Conservation (phyloP, 495 filamentous ascomycete genomes). For the Tuber melanosporum region DNA sequence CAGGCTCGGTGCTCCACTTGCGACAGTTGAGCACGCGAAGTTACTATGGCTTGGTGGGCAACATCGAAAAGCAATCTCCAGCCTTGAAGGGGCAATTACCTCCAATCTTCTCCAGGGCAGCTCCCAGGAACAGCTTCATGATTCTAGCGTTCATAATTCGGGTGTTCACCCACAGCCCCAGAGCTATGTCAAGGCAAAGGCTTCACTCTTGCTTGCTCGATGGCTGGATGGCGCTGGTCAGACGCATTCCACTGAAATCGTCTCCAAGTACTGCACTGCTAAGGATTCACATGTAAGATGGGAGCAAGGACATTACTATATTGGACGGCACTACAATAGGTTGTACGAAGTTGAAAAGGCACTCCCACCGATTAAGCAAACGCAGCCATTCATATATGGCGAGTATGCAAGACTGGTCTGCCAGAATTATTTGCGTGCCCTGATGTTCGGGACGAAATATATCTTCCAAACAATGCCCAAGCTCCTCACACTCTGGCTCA, state of each 20-base stretch:
- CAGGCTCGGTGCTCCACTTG: constrained; percentile 70
- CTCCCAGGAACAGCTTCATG: constrained; percentile 11
- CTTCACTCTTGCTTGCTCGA: constrained; percentile 64
- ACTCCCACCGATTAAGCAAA: constrained; percentile 60
- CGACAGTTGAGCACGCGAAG: constrained; percentile 85
- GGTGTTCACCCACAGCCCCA: constrained; percentile 2
- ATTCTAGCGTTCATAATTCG: constrained; percentile 14
- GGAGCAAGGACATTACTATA: constrained; percentile 96
- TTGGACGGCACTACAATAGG: constrained; percentile 97
- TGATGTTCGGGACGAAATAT: constrained; percentile 85
- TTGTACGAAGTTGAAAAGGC: constrained; percentile 80
- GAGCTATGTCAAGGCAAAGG: constrained; percentile 40
- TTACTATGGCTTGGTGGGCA: constrained; percentile 93
- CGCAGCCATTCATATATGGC: constrained; percentile 56
- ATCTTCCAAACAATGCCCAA: constrained; percentile 88
- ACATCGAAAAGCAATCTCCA: constrained; percentile 90
- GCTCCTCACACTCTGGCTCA: constrained; percentile 86
- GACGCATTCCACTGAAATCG: constrained; percentile 69
- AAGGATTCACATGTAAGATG: constrained; percentile 50
- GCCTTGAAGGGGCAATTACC: constrained; percentile 72
- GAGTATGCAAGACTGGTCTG: constrained; percentile 83
- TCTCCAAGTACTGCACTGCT: constrained; percentile 70
- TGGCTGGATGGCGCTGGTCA: constrained; percentile 92
- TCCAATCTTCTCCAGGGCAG: constrained; percentile 55
- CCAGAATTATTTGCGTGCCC: constrained; percentile 82